These are phyloP conservation scores for Phytopythium litorale DNA, from an alignment of 352 stramenopile species.

Conservation along the genomic window DNA sequence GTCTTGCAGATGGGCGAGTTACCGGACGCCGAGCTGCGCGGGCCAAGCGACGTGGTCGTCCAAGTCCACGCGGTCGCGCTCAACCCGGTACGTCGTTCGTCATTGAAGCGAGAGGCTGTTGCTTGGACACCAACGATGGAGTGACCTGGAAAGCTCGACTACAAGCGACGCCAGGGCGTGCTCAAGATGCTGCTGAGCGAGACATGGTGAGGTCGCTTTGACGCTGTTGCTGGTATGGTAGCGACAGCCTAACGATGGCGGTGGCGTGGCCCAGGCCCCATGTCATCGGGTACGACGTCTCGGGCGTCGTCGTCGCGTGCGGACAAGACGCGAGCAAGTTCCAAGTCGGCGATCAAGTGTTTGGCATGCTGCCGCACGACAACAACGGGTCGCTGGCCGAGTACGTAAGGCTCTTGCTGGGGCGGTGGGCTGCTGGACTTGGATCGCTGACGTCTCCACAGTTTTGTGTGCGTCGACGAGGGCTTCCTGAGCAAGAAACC, in stretches of 20 bases:
- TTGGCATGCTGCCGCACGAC: slow-evolving; percentile 66
- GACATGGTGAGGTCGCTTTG: slow-evolving; percentile 17
- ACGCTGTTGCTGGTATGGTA: background rate
- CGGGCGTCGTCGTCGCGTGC: slow-evolving; percentile 50
- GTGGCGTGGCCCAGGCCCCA: slow-evolving; percentile 35
- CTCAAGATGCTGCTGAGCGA: slow-evolving; percentile 57
- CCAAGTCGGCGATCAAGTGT: slow-evolving; percentile 57
- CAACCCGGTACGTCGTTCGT: slow-evolving; percentile 39
- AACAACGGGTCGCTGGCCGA: slow-evolving; percentile 63
- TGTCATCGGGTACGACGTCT: slow-evolving; percentile 71
- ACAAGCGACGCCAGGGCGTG: slow-evolving; percentile 70
- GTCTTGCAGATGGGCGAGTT: slow-evolving; percentile 61
- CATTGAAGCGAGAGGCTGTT: background rate
- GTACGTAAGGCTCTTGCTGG: slow-evolving; percentile 21
- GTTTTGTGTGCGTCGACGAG: slow-evolving; percentile 45
- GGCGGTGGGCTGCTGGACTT: background rate
- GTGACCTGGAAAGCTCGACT: slow-evolving; percentile 59
- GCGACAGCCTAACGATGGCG: background rate
- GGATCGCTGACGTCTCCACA: slow-evolving; percentile 9
- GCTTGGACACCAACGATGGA: background rate
- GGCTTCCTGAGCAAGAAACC: slow-evolving; percentile 69
- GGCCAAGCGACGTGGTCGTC: slow-evolving; percentile 55
- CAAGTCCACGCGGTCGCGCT: slow-evolving; percentile 57
- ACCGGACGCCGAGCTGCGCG: slow-evolving; percentile 39
- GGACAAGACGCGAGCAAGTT: slow-evolving; percentile 59